phyloP scores from a whole-genome alignment of 2,329 filamentous ascomycete genomes.

The Ascochyta pisi region DNA sequence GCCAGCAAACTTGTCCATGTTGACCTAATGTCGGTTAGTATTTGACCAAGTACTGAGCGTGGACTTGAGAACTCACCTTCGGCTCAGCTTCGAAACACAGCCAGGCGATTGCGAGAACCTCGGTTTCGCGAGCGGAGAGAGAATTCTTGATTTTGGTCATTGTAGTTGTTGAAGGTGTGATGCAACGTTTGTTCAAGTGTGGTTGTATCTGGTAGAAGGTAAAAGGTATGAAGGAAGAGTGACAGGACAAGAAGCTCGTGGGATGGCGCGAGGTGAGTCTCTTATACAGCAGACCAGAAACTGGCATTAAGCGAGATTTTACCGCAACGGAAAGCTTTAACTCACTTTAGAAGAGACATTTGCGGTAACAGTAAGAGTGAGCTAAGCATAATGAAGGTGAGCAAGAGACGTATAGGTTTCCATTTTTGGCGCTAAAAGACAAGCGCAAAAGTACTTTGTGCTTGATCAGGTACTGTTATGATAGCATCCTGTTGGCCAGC shows the following conservation, averaged over 20 bases:
- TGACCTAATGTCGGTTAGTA: constrained; percentile 9
- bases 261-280: background rate
- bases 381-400: background rate
- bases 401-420: background rate
- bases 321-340: background rate
- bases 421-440: background rate
- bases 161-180: background rate
- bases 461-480: too few species aligned
- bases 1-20: constrained; percentile 22
- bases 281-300: background rate
- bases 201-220: background rate
- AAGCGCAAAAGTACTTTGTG: too few species aligned
- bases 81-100: constrained; percentile 42
- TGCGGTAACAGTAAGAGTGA: background rate
- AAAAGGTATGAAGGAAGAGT: background rate
- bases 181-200: background rate
- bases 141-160: constrained; percentile 6
- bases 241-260: background rate
- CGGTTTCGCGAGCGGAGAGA: constrained; percentile 36
- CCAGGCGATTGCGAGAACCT: constrained; percentile 43
- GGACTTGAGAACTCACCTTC: constrained; percentile 29
- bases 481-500: too few species aligned
- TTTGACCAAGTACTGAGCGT: background rate
- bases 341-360: background rate
- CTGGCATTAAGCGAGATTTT: background rate